Conservation (phyloP, 768 basidiomycete species). For the Hygrophorus russula region DNA sequence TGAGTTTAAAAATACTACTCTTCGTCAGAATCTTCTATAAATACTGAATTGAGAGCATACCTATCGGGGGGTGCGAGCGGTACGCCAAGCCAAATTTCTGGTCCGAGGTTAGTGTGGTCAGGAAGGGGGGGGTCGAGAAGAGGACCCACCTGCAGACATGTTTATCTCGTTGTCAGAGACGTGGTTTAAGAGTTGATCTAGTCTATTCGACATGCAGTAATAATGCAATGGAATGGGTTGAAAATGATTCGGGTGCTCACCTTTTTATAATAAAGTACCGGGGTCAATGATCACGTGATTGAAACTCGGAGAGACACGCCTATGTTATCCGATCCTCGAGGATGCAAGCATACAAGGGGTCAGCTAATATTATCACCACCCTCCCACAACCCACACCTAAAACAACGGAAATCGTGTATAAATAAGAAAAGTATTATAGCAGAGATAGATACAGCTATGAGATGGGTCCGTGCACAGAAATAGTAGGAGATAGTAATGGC, state of each 20-base stretch:
- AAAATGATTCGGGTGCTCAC: neutral
- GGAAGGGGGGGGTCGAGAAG: conserved; percentile 3
- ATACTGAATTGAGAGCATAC: conserved; percentile 21
- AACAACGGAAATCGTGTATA: neutral
- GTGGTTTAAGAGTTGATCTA: conserved; percentile 50
- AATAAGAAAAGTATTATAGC: conserved; percentile 3
- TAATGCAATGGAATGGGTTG: neutral
- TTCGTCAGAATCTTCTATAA: neutral
- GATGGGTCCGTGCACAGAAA: conserved; percentile 8
- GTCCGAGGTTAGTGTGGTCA: conserved; percentile 8
- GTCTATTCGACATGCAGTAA: conserved; percentile 40
- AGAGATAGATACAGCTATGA: neutral
- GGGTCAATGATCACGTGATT: no score
- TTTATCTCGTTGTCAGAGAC: conserved; percentile 19
- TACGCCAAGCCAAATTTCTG: conserved; percentile 67
- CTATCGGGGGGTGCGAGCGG: conserved; percentile 82
- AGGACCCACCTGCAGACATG: conserved; percentile 45
- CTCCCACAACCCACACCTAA: no score
- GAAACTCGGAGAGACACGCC: no score
- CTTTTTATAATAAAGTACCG: no score
- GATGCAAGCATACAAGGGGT: no score
- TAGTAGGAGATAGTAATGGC: conserved; percentile 5
- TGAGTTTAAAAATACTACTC: conserved; percentile 80
- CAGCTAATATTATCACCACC: no score
- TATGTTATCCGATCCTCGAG: no score